Evolutionary conservation across 2,329 filamentous ascomycete genomes (phyloP), one percentile per base, ranked within the genome.

Genomic region (Raffaelea ambrosiae): DNA sequence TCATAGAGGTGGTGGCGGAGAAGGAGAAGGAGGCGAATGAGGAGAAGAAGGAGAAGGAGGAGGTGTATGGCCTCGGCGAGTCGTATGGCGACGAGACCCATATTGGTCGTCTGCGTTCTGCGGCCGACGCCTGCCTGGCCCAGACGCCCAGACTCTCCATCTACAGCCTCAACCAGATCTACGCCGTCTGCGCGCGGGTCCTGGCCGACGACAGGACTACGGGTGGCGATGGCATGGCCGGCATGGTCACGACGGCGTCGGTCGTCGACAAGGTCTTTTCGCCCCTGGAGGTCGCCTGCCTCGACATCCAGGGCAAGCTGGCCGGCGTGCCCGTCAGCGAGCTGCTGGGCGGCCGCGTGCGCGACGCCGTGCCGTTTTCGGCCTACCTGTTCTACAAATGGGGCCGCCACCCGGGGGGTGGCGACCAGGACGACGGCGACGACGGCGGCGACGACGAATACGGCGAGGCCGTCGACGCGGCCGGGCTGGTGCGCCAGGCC

Each of bases 371-470:
- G 1, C 65, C 66, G 43, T 70, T 68, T 54, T 69, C 67, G 2
- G 67, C 67, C 3, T 70, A 69, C 45, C 56, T 69, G 5, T 70
- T 70, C 48, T 69, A 68, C 53, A 69, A 70, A 40, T 69, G 67
- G 66, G 60, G 49, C 8, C 64, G 66, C 2, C 66, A 70, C 40
- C 65, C 67, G 0, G 67, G 64, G 0, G 50, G 64, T 13, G 48
- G 59, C 0, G 63, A 69, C 31, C 9, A 33, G 16, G 31, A 33
- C 16, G 35, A 38, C 35, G 35, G 16, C 35, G 66, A 70, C 22
- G 66, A 69, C 49, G 68, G 64, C 43, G 64, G 66, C 2, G 47
- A 58, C 4, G 67, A 70, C 22, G 66, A 69, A 49, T 69, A 65
- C 42, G 64, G 66, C 2, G 48, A 59, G 5, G 67, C 66, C 0